Evolutionary conservation across 306 rosid genomes (phyloP).

Genomic region (Alnus glutinosa): DNA sequence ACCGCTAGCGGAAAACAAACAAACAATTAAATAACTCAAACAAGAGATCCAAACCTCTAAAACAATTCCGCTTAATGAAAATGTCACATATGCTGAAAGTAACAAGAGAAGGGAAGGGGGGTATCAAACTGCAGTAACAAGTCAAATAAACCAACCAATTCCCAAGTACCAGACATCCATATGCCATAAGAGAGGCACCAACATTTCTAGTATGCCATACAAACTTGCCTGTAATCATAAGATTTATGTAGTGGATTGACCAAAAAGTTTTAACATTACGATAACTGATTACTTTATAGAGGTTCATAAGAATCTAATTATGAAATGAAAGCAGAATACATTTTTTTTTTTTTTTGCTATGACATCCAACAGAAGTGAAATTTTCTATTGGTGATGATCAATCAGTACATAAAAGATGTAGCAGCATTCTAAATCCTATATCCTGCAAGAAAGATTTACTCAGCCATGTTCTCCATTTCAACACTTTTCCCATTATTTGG

Average conservation of each 20-base stretch:
- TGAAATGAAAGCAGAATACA: neutral
- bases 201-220: neutral
- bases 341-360: neutral
- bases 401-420: slow-evolving; percentile 20
- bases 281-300: neutral
- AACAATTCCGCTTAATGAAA: neutral
- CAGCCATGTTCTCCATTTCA: slow-evolving; percentile 28
- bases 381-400: neutral
- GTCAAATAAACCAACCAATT: neutral
- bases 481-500: slow-evolving; percentile 13
- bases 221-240: neutral
- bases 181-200: neutral
- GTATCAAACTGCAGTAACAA: neutral
- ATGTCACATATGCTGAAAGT: neutral
- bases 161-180: neutral
- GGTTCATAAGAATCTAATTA: neutral
- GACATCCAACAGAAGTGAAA: neutral
- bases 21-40: too few relatives aligned
- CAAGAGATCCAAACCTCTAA: too few relatives aligned
- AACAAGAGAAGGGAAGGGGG: too few relatives aligned
- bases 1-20: too few relatives aligned
- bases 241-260: neutral
- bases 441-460: slow-evolving; percentile 29
- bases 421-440: slow-evolving; percentile 20
- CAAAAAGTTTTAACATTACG: neutral